Percentiles rank a stretch among this genome's conserved stretches.
Conservation (phyloP, 352 stramenopile species). For the Globisporangium emineosum region DNA sequence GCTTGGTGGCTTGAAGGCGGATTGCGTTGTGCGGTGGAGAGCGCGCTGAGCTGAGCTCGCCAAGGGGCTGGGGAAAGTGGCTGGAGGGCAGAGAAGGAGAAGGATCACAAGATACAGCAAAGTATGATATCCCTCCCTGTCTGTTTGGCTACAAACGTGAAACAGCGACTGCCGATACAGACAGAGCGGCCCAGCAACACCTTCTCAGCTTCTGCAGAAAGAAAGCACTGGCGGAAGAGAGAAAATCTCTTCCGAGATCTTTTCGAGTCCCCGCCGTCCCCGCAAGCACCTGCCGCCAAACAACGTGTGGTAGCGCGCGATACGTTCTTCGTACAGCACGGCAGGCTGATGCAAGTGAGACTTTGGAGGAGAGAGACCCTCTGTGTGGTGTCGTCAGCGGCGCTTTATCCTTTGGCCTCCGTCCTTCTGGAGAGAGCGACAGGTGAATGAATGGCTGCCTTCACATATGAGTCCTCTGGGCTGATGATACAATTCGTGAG, state of each 20-base stretch:
- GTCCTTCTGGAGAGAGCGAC: neutral
- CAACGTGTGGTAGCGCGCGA: neutral
- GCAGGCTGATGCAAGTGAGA: neutral
- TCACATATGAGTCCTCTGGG: neutral
- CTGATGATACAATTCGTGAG: neutral
- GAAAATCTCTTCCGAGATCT: neutral
- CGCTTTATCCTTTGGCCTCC: neutral
- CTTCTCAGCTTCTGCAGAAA: neutral
- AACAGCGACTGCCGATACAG: neutral
- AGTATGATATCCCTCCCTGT: neutral
- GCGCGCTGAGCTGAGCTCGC: neutral
- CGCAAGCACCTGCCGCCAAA: neutral
- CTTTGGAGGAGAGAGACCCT: neutral
- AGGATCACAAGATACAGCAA: neutral
- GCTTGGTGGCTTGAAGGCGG: neutral
- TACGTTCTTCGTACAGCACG: neutral
- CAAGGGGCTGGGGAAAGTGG: neutral
- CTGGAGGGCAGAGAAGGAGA: neutral
- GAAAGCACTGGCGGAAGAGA: neutral
- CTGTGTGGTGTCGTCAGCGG: neutral
- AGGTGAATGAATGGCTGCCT: neutral
- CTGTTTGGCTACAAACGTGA: neutral
- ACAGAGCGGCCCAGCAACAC: neutral
- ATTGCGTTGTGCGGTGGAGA: neutral
- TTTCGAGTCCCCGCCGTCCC: neutral